Evolutionary conservation across 2,329 filamentous ascomycete species (phyloP).

Genomic region (Trichophaea hybrida): DNA sequence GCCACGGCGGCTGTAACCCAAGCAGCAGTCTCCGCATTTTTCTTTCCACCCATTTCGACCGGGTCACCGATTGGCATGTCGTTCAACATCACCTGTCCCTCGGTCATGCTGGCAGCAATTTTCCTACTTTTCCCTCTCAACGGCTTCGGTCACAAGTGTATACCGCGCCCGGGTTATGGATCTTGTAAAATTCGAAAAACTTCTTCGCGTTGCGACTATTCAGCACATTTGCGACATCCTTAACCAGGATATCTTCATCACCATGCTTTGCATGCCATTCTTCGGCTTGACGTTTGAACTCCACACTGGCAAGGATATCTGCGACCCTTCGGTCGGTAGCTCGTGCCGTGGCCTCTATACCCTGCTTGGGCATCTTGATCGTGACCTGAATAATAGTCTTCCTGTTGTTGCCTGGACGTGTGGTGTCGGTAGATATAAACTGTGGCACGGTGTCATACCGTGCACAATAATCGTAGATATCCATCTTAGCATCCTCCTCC

Average conservation of each 20-base stretch:
- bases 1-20: conserved; percentile 31
- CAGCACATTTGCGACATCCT: conserved; percentile 27
- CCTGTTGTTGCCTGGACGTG: conserved; percentile 8
- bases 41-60: conserved; percentile 29
- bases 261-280: conserved; percentile 28
- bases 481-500: conserved; percentile 28
- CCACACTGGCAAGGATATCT: conserved; percentile 30
- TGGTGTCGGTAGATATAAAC: conserved; percentile 14
- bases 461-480: conserved; percentile 35
- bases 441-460: conserved; percentile 31
- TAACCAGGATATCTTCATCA: conserved; percentile 26
- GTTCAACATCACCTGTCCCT: conserved; percentile 28
- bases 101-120: not conserved
- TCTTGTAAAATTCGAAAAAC: conserved; percentile 32
- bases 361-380: conserved; percentile 31
- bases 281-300: conserved; percentile 33
- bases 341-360: conserved; percentile 29
- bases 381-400: conserved; percentile 25
- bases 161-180: conserved; percentile 16
- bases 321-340: conserved; percentile 27
- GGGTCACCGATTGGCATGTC: conserved; percentile 26
- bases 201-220: conserved; percentile 31
- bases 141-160: conserved; percentile 23
- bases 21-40: conserved; percentile 29
- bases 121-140: not conserved